These are phyloP conservation scores for Cymbidium sinense DNA, from an alignment of 106 monocot species.

Conservation along the genomic window DNA sequence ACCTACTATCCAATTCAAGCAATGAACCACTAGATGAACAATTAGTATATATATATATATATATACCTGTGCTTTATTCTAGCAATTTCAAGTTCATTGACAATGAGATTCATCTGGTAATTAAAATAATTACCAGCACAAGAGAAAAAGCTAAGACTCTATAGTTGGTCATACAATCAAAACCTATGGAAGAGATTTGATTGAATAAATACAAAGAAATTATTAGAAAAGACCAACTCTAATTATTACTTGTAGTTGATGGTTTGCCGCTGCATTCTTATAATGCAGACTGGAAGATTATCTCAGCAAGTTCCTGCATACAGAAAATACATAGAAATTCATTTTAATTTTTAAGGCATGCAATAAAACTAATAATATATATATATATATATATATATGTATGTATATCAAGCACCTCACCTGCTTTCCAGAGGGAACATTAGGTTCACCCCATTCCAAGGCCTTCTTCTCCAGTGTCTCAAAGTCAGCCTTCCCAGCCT, in stretches of 20 bases:
- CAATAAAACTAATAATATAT: background rate
- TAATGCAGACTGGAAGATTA: constrained; percentile 5
- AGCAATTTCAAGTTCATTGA: too few relatives aligned
- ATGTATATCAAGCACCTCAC: constrained; percentile 20
- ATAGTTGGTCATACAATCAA: too few relatives aligned
- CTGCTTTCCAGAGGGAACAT: constrained; percentile 90
- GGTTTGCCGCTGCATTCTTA: background rate
- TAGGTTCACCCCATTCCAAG: constrained; percentile 80
- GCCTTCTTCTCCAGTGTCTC: constrained; percentile 87
- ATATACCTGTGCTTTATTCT: too few relatives aligned
- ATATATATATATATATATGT: background rate
- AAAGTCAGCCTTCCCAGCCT: constrained; percentile 93
- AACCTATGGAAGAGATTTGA: too few relatives aligned
- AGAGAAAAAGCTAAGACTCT: too few relatives aligned
- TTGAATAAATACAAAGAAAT: background rate
- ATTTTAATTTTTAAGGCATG: background rate
- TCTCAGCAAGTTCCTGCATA: constrained; percentile 12
- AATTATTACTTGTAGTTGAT: background rate
- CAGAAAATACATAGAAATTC: background rate
- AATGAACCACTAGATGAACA: too few relatives aligned
- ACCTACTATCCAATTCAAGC: too few relatives aligned
- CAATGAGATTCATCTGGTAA: too few relatives aligned
- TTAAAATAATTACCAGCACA: too few relatives aligned
- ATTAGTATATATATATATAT: too few relatives aligned
- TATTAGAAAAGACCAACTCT: background rate